Percentiles rank a stretch among this genome's conserved stretches.
These are phyloP conservation scores for Podospora anserina DNA, from an alignment of 495 filamentous ascomycete species.

Conservation along the genomic window DNA sequence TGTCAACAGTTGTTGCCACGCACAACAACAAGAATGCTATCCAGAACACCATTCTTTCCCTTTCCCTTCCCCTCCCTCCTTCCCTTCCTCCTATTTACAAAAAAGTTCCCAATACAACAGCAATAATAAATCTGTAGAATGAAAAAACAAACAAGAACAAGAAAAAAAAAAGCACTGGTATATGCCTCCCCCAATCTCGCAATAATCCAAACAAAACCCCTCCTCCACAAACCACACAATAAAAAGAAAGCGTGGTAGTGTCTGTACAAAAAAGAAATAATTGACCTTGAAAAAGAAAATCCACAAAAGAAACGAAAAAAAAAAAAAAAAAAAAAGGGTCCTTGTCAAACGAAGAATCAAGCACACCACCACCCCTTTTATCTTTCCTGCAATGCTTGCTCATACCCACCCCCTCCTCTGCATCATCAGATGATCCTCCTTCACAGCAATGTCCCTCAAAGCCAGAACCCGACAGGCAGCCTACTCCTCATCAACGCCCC, in stretches of 20 bases:
- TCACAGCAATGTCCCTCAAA: background rate
- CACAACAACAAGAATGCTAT: background rate
- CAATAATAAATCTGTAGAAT: background rate
- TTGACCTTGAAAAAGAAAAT: conserved; percentile 2
- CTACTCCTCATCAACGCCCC: conserved; percentile 47
- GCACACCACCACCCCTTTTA: background rate
- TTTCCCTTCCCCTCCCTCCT: background rate
- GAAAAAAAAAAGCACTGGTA: background rate
- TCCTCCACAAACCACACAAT: conserved; percentile 3
- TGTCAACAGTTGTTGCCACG: no score
- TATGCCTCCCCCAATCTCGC: background rate
- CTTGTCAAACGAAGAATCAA: conserved; percentile 1
- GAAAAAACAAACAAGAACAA: background rate
- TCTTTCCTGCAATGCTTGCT: no score
- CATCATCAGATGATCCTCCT: background rate
- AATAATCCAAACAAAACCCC: background rate
- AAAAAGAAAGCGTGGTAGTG: background rate
- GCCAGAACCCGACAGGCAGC: background rate
- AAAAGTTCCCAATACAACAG: background rate
- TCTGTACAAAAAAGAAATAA: conserved; percentile 7
- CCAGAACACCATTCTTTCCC: background rate
- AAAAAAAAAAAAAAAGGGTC: no score
- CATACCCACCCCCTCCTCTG: background rate
- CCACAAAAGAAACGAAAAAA: conserved; percentile 6
- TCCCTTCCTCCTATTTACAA: background rate